Conservation (phyloP, 2,329 filamentous ascomycete genomes). For the Cercospora brassicicola region DNA sequence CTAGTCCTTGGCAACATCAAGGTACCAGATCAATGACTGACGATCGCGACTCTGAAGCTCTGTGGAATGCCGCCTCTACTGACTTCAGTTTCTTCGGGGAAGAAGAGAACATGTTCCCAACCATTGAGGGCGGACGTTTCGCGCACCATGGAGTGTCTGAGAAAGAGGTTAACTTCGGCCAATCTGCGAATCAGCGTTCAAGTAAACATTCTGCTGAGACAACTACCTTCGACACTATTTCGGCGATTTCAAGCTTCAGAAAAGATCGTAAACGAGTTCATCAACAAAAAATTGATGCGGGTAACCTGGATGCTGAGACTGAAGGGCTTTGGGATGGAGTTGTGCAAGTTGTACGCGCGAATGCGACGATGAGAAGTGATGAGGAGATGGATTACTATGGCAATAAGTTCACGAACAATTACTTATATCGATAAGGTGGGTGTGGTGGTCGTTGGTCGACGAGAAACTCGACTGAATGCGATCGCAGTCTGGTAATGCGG, state of each 20-base stretch:
- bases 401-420: constrained; percentile 34
- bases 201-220: too few species aligned
- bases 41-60: constrained; percentile 58
- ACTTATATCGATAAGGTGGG: constrained; percentile 32
- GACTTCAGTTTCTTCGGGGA: constrained; percentile 60
- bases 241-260: constrained; percentile 56
- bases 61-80: constrained; percentile 59
- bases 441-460: not conserved
- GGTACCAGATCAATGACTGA: constrained; percentile 58
- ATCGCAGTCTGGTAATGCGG: not conserved
- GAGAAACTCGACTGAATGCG: not conserved
- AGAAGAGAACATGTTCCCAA: constrained; percentile 46
- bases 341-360: constrained; percentile 56
- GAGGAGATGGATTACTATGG: constrained; percentile 41
- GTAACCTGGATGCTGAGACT: constrained; percentile 43
- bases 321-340: constrained; percentile 62
- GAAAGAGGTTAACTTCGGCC: constrained; percentile 31
- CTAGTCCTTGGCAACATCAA: constrained; percentile 49
- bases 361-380: constrained; percentile 28
- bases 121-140: constrained; percentile 29
- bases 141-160: constrained; percentile 22
- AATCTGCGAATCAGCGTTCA: too few species aligned
- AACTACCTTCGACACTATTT: constrained; percentile 52
- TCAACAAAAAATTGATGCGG: constrained; percentile 39
- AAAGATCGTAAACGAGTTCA: constrained; percentile 54